Evolutionary conservation across 164 flowering plant species (phyloP), one percentile per base, ranked within the genome.

Genomic region (Stephania cephalantha): DNA sequence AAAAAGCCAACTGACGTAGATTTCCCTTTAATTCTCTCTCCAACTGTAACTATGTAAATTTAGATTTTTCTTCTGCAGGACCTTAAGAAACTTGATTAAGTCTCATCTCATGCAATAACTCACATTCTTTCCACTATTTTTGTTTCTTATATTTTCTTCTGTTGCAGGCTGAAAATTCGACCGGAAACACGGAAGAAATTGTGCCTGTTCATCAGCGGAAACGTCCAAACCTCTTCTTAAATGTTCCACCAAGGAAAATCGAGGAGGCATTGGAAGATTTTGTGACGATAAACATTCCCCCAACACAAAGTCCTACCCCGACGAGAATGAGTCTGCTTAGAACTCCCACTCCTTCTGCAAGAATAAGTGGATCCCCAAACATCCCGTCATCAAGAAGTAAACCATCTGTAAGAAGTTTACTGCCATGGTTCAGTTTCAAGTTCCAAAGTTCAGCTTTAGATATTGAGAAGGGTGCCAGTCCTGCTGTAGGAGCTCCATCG

Each of bases 371-470:
- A 13, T 85, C 91, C 66, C 85, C 90, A 6, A 80, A 81, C 45
- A 82, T 87, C 17, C 83, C 86, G 20, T 63, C 85, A 35, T 83
- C 89, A 12, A 89, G 71, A 84, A 83, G 83, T 30, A 89, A 79
- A 85, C 77, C 87, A 72, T 79, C 85, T 55, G 64, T 88, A 11
- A 91, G 80, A 81, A 85, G 72, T 78, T 80, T 93, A 67, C 75
- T 95, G 76, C 91, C 97, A 63, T 88, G 83, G 77, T 78, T 90
- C 72, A 91, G 93, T 82, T 90, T 91, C 83, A 91, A 90, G 77
- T 76, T 73, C 46, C 85, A 83, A 46, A 82, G 76, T 48, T 77
- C 79, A 71, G 76, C 80, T 76, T 75, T 83, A 45, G 97, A 93
- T 20, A 84, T 84, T 55, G 98, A 91, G 78, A 90, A 87, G 79